phyloP scores from a whole-genome alignment of 2,329 filamentous ascomycete species.

The Fusarium clavum region DNA sequence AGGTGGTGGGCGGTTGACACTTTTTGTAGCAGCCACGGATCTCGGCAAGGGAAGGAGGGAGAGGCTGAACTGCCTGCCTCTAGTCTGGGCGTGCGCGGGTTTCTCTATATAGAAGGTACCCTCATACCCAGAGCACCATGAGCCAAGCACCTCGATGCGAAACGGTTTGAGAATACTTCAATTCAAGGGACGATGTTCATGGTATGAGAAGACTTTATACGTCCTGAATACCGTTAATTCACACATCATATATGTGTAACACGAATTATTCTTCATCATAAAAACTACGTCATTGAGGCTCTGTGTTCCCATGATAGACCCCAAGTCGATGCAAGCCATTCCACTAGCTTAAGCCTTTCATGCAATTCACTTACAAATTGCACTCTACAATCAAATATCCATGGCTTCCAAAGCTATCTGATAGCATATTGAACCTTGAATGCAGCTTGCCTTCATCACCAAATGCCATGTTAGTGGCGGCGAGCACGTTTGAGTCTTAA shows the following conservation, averaged over 20 bases:
- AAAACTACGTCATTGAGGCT: slow-evolving; percentile 40
- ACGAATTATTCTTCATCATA: slow-evolving; percentile 16
- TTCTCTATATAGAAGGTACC: background rate
- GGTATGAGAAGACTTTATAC: rapidly evolving
- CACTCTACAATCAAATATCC: background rate
- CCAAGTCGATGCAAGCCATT: slow-evolving; percentile 4
- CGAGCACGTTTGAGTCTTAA: slow-evolving; percentile 19
- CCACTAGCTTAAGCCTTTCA: background rate
- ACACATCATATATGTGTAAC: background rate
- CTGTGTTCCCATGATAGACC: slow-evolving; percentile 28
- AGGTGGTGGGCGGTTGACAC: slow-evolving; percentile 31
- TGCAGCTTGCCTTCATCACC: slow-evolving; percentile 6
- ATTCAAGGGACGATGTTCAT: background rate
- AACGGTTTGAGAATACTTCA: background rate
- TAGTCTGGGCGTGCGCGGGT: slow-evolving; percentile 6
- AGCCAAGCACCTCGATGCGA: background rate
- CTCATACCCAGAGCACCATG: background rate
- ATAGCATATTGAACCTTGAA: too few species aligned
- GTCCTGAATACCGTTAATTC: rapidly evolving
- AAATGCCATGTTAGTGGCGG: slow-evolving; percentile 24
- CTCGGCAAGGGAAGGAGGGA: slow-evolving; percentile 20
- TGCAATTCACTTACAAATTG: background rate
- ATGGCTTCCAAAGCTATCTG: background rate
- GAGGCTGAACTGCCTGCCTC: slow-evolving; percentile 17
- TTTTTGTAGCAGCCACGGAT: slow-evolving; percentile 39